Conservation (phyloP, 768 basidiomycete species). For the Sarcodon sp. region DNA sequence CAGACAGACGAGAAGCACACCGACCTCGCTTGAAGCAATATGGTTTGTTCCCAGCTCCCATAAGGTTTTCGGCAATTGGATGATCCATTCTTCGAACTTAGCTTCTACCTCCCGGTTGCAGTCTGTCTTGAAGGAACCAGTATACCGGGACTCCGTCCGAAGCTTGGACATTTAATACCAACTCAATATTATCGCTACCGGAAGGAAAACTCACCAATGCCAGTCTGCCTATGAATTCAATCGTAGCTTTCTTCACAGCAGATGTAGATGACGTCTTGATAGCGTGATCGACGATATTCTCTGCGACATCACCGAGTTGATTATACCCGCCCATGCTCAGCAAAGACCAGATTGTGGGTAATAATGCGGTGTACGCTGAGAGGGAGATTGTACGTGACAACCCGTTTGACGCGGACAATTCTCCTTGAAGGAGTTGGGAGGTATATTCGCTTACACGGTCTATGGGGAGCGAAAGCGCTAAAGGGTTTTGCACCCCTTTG, state of each 20-base stretch:
- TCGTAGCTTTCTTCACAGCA: constrained; percentile 47
- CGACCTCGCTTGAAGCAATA: constrained; percentile 46
- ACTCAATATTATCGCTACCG: background rate
- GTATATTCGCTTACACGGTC: constrained; percentile 50
- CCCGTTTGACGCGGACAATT: constrained; percentile 14
- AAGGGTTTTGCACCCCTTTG: constrained; percentile 1
- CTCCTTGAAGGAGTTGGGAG: constrained; percentile 40
- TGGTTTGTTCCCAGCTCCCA: constrained; percentile 73
- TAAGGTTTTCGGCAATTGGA: constrained; percentile 63
- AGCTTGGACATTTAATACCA: constrained; percentile 27
- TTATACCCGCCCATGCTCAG: constrained; percentile 23
- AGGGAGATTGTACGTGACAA: constrained; percentile 40
- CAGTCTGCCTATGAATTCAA: constrained; percentile 66
- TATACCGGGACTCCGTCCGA: constrained; percentile 39
- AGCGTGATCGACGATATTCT: constrained; percentile 47
- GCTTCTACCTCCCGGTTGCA: constrained; percentile 11
- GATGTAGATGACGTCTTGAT: constrained; percentile 44
- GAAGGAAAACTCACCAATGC: constrained; percentile 40
- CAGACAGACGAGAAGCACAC: background rate
- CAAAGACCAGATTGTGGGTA: constrained; percentile 73
- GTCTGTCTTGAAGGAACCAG: constrained; percentile 31
- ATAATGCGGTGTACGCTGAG: constrained; percentile 46
- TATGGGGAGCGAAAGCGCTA: constrained; percentile 24
- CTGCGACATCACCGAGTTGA: constrained; percentile 3
- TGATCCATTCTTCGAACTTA: constrained; percentile 51